Evolutionary conservation across 345 rosid species (phyloP), one percentile per base, ranked within the genome.

Genomic region (Arabidopsis thaliana): DNA sequence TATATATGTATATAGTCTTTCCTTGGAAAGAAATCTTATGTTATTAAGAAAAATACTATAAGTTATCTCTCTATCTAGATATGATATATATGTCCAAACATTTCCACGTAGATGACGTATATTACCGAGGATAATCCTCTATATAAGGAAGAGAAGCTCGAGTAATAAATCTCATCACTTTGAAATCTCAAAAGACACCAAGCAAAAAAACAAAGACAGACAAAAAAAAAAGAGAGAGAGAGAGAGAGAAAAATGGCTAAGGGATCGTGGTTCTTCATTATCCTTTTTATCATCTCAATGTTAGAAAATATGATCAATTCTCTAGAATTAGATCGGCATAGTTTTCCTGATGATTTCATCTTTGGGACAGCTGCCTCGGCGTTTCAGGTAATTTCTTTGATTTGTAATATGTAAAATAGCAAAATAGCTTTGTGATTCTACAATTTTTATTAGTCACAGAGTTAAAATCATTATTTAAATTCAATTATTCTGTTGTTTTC

Each of bases 351-450:
- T 6, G 86, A 84, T 4, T 89, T 89, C 61, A 72, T 84, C 24
- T 89, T 89, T 23, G 95, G 95, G 24, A 89, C 95, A 0, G 95
- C 95, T 60, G 86, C 95, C 16, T 83, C 91, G 14, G 91, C 95
- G 25, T 89, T 79, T 79, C 95, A 89, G 88, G 95, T 89, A 44
- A 4, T 49, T 49, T 57, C 37, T 28, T 10, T 20, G 38, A 16
- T 66, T 9, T 4, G 0, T n/a, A 8, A 36, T 9, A 8, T 51
- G 36, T 62, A 8, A 69, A 45, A 24, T 55, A 20, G 22, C 6
- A 12, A 57, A 44, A 9, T 25, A 1, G 25, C 25, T 57, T 46
- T 66, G 67, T 59, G 60, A 48, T 37, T 59, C 7, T 40, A 42
- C 3, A 6, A 62, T n/a, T 63, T 23, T 6, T 24, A 24, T 4